Conservation (phyloP, 2,329 filamentous ascomycete species). For the Aaosphaeria pasadenensis region DNA sequence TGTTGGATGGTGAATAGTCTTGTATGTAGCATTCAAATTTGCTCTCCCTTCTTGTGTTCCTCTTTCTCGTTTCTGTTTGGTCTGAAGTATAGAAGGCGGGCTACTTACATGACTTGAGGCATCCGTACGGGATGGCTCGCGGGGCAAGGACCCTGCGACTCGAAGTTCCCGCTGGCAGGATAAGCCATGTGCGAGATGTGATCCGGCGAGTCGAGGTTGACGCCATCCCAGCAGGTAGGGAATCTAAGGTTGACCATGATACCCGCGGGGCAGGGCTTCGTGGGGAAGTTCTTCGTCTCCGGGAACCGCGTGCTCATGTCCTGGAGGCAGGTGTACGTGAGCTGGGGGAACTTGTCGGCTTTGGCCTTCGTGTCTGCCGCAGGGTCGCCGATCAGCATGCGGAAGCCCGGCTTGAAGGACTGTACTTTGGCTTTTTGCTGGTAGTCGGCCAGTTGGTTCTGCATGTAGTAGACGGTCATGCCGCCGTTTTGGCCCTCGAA, state of each 20-base stretch:
- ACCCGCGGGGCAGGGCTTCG: conserved; percentile 37
- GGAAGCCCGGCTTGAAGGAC: conserved; percentile 38
- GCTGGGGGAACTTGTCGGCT: conserved; percentile 40
- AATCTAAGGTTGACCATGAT: conserved; percentile 46
- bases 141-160: conserved; percentile 50
- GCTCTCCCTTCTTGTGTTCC: too few species aligned
- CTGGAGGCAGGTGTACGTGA: conserved; percentile 47
- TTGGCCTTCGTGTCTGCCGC: conserved; percentile 21
- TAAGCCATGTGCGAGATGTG: conserved; percentile 18
- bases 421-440: conserved; percentile 27
- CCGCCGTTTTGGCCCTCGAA: conserved; percentile 26
- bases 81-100: too few species aligned
- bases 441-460: conserved; percentile 22
- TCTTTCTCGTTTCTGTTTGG: too few species aligned
- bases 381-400: conserved; percentile 26
- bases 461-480: conserved; percentile 31
- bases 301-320: conserved; percentile 38
- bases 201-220: conserved; percentile 21
- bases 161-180: conserved; percentile 18
- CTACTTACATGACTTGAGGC: conserved; percentile 17
- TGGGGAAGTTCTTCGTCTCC: conserved; percentile 42
- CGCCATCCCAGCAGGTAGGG: conserved; percentile 26
- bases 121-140: conserved; percentile 41
- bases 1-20: too few species aligned
- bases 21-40: too few species aligned